A percentile compares a stretch with the other conserved stretches of the same genome.
These are phyloP conservation scores for Quercus variabilis DNA, from an alignment of 306 rosid genomes.

Conservation along the genomic window DNA sequence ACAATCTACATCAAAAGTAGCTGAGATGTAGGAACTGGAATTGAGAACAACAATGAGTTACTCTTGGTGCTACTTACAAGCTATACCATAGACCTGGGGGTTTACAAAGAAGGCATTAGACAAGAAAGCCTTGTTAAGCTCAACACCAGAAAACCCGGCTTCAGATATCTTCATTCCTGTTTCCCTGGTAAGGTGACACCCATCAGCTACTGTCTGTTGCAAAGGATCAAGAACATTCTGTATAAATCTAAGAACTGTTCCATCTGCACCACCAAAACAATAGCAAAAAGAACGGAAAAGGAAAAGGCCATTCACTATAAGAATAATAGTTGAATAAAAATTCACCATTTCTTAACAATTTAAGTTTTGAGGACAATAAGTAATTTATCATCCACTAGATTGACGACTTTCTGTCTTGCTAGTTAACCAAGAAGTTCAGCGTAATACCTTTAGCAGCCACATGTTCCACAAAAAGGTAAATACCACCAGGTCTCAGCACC, in stretches of 20 bases:
- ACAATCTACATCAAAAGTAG: neutral
- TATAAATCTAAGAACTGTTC: constrained; percentile 51
- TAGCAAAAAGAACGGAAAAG: neutral
- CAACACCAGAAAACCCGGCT: constrained; percentile 67
- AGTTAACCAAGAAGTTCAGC: constrained; percentile 16
- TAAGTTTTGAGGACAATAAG: no score
- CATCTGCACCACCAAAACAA: constrained; percentile 47
- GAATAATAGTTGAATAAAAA: no score
- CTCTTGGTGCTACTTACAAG: constrained; percentile 38
- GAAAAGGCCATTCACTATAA: neutral
- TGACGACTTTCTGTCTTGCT: neutral
- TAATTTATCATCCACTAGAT: neutral
- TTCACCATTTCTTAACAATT: no score
- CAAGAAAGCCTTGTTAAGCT: constrained; percentile 43
- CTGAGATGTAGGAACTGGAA: neutral
- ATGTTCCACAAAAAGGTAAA: constrained; percentile 71
- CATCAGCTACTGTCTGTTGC: constrained; percentile 67
- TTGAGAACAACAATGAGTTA: constrained; percentile 4
- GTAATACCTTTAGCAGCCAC: constrained; percentile 76
- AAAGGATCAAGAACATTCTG: constrained; percentile 70
- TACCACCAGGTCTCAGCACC: constrained; percentile 78
- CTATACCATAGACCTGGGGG: constrained; percentile 75
- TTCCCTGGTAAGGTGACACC: constrained; percentile 73
- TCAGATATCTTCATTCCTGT: constrained; percentile 50
- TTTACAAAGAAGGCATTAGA: constrained; percentile 45